Conservation (phyloP, 106 monocot genomes). For the Iris macrosiphon region DNA sequence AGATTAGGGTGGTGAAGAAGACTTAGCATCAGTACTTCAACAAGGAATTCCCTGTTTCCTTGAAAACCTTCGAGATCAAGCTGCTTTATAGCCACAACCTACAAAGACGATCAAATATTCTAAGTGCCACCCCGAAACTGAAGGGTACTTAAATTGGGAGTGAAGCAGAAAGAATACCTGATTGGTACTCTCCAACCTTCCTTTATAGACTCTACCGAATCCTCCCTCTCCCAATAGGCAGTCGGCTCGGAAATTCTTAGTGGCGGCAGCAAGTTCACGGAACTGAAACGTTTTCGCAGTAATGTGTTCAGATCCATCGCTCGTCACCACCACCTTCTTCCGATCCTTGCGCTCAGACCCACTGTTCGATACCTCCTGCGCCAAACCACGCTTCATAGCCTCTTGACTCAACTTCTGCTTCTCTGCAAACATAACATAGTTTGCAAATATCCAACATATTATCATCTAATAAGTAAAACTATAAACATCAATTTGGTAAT, state of each 20-base stretch:
- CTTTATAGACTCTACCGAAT: slow-evolving; percentile 44
- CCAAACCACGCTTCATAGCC: slow-evolving; percentile 5
- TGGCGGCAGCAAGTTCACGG: slow-evolving; percentile 34
- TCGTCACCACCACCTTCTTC: slow-evolving; percentile 10
- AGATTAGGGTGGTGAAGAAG: slow-evolving; percentile 29
- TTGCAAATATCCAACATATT: not conserved
- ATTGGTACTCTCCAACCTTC: slow-evolving; percentile 11
- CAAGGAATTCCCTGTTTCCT: slow-evolving; percentile 27
- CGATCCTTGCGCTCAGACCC: slow-evolving; percentile 10
- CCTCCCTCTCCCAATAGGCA: slow-evolving; percentile 50
- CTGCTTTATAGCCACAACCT: slow-evolving; percentile 35
- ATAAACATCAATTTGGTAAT: not conserved
- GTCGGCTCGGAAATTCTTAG: slow-evolving; percentile 35
- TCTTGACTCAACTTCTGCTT: slow-evolving; percentile 1
- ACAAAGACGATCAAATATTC: not conserved
- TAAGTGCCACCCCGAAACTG: too few species aligned
- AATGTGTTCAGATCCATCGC: slow-evolving; percentile 13
- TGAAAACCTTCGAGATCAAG: slow-evolving; percentile 27
- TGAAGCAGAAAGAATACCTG: slow-evolving; percentile 8
- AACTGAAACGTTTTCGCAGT: slow-evolving; percentile 33
- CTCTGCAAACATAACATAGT: slow-evolving; percentile 5
- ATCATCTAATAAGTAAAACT: not conserved
- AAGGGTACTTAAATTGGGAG: too few species aligned
- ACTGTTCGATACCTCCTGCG: slow-evolving; percentile 1
- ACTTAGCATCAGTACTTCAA: slow-evolving; percentile 31